Evolutionary conservation across 768 basidiomycete genomes (phyloP), one percentile per base, ranked within the genome.

Genomic region (Amanita pallidorosea): DNA sequence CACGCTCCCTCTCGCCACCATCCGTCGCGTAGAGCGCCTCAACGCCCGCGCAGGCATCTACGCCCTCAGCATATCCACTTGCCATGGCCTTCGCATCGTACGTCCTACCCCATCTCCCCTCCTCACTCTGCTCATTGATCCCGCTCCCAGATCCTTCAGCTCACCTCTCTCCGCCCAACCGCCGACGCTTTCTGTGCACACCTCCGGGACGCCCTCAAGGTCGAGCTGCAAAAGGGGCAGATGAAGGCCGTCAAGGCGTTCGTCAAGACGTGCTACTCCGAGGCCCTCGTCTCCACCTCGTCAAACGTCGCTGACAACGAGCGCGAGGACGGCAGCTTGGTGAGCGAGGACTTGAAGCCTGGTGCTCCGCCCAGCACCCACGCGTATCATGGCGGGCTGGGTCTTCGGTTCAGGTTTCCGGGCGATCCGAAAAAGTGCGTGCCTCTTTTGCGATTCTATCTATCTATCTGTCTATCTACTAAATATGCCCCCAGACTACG

Each of bases 171-270:
- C 22, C 77, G 93, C 23, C 92, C 93, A 13, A 92, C 91, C 0
- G 95, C 94, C 15, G 93, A 96, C 58, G 75, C 85, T 29, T 99
- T 98, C 72, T 96, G 94, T 61, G 77, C 84, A 1, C 72, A 91
- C 5, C 77, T 99, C 1, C 83, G 93, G 7, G 87, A 94, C 57
- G 84, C 88, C 3, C 76, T 99, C 56, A 96, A 93, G 68, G 72
- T 82, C 4, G 88, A 96, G 58, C 75, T 97, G 11, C 86, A 93
- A 60, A 80, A 85, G 13, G 88, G 94, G 2, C 82, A 85, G 61
- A 99, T 99, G 93, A 96, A 96, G 66, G 69, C 72, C 11, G 86
- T 97, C 53, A 96, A 94, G 65, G 73, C 76, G 11, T 97, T 98
- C 63, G 80, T 88, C 27, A 86, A 88, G 67, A 89, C 91, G 1